Base-by-base conservation (phyloP, 1,284 basidiomycete species). In the Fomitiporia mediterranea region DNA sequence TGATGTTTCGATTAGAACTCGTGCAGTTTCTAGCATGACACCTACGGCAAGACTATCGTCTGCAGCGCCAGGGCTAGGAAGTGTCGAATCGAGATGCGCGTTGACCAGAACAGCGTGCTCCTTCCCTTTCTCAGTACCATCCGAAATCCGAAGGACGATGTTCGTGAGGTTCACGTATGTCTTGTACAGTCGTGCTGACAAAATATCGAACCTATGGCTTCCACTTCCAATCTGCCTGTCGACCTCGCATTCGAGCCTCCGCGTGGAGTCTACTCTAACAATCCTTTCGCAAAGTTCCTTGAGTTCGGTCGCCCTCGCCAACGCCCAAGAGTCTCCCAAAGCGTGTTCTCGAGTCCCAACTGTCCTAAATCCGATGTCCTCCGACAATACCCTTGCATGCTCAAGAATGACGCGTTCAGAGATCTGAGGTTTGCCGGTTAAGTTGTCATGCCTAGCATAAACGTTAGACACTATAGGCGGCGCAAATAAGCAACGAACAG, bases 301-400 rank as follows among this genome's bases (percentile, higher is more conserved):
- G 23, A 93, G 69, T 40, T 74, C 73, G 56, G 83, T 72, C 2
- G 88, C 86, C 64, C 89, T 80, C 43, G 77, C 70, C 19, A 87
- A 67, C 75, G 97, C 85, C 84, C 94, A 98, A 38, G 79, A 73
- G 64, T 98, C 94, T 4, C 89, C 94, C 27, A 83, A 70, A 0
- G 91, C 84, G 71, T 98, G 94, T 68, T 98, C 91, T 39, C 79
- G 77, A 0, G 94, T 96, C 0, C 96, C 96, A 15, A 97, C 91
- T 0, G 91, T 96, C 40, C 96, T 81, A 72, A 87, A 98, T 3
- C 95, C 95, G 58, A 96, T 91, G 30, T 83, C 83, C 67, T 94
- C 92, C 0, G 86, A 89, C 7, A 91, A 78, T 56, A 83, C 68
- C 60, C 78, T 80, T 1, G 84, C 78, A 52, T 83, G 72, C 2